Evolutionary conservation across 2,329 filamentous ascomycete genomes (phyloP), one percentile per base, ranked within the genome.

Genomic region (Atkinsonella hypoxylon): DNA sequence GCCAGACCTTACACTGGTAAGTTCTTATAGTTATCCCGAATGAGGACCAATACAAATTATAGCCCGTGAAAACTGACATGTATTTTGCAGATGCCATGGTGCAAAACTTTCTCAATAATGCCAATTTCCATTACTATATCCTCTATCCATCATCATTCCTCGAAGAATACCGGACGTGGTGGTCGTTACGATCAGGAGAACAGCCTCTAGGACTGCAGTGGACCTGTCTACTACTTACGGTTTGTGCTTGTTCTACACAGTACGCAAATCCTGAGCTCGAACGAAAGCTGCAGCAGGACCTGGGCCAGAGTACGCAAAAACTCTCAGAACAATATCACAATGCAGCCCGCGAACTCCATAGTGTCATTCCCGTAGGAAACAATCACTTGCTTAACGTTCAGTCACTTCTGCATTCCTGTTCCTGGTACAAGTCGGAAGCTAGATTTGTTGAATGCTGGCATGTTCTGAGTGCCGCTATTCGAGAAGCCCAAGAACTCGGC

Each of bases 111-210:
- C 56, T 70, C 13, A 58, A 60, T 46, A 59, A 62, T 40, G 66
- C 64, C 53, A 70, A 70, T 52, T 69, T 60, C 47, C 66, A 69
- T 52, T 66, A 67, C 58, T 69, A 69, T 51, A 64, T 69, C 46
- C 55, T 68, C 31, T 67, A 70, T 49, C 64, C 67, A 0, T 54
- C 61, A 0, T 57, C 58, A 5, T 69, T 70, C 36, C 36, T 67
- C 12, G 60, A 64, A 36, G 64, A 69, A 22, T 69, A 70, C 42
- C 56, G 62, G 34, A 51, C 55, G 13, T 70, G 67, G 67, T 70
- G 67, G 64, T 48, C 52, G 15, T 53, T 56, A 20, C 60, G 64
- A 34, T 55, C 58, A 40, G 59, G 59, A 11, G 55, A 58, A 31
- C 56, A 56, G 18, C 64, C 64, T n/a, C 57, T 70, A 1, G 58